phyloP scores from a whole-genome alignment of 805 yeast genomes.

The Spathaspora boniae region DNA sequence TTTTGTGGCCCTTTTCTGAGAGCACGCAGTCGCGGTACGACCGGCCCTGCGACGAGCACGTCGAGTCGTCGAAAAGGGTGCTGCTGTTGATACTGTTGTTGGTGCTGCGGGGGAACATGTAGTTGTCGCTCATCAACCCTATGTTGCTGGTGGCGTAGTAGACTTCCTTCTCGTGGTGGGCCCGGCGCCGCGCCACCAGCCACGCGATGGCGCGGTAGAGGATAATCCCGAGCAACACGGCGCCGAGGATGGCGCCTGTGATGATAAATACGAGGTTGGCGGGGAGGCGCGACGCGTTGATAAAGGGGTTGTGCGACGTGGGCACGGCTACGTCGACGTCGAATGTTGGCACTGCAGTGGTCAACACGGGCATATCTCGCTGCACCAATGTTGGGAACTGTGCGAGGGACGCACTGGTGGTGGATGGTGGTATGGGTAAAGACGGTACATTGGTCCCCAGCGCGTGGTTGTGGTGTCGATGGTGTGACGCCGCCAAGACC shows the following conservation, averaged over 20 bases:
- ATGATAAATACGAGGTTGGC: constrained; percentile 42
- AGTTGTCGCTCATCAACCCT: too few species aligned
- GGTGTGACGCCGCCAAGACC: too few species aligned
- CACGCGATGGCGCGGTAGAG: constrained; percentile 19
- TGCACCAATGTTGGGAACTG: too few species aligned
- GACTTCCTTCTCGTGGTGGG: constrained; percentile 31
- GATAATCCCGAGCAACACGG: constrained; percentile 16
- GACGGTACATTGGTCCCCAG: not conserved
- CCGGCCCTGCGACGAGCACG: constrained; percentile 3
- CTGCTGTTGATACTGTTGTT: not conserved
- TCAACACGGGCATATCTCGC: too few species aligned
- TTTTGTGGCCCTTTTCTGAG: not conserved
- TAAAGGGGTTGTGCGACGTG: constrained; percentile 27
- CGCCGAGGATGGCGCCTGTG: constrained; percentile 33
- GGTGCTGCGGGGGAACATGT: not conserved
- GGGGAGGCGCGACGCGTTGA: constrained; percentile 21
- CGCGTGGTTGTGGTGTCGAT: too few species aligned
- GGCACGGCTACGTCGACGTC: not conserved
- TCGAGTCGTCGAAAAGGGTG: constrained; percentile 1
- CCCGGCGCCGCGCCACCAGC: constrained; percentile 21
- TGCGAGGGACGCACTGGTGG: too few species aligned
- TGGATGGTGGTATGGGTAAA: too few species aligned
- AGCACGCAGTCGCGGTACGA: not conserved
- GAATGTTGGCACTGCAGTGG: not conserved
- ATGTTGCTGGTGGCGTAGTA: constrained; percentile 12